Evolutionary conservation across 2,329 filamentous ascomycete species (phyloP).

Genomic region (Apiospora marii): DNA sequence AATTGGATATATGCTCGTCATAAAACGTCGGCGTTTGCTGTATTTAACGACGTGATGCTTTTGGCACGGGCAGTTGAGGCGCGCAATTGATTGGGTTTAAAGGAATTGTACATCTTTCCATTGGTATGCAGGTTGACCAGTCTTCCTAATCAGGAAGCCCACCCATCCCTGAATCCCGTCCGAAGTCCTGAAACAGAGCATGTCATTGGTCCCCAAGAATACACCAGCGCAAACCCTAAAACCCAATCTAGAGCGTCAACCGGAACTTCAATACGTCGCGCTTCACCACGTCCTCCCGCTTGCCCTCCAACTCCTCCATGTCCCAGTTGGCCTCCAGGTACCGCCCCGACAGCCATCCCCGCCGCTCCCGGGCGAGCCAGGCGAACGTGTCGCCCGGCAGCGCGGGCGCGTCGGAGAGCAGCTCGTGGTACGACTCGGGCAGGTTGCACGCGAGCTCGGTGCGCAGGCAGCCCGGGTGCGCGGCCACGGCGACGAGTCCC

Average conservation of each 20-base stretch:
- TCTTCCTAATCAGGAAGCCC: background rate
- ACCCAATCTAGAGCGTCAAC: background rate
- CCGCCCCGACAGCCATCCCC: constrained; percentile 45
- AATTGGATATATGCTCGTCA: no score
- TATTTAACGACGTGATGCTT: no score
- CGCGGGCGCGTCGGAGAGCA: constrained; percentile 38
- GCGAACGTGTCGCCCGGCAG: constrained; percentile 42
- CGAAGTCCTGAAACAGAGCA: background rate
- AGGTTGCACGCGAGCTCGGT: constrained; percentile 51
- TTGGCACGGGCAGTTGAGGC: no score
- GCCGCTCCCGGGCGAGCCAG: constrained; percentile 39
- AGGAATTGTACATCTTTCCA: no score
- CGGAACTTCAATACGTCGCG: constrained; percentile 38
- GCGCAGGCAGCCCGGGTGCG: constrained; percentile 55
- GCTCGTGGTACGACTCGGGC: constrained; percentile 38
- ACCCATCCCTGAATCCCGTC: background rate
- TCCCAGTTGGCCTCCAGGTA: constrained; percentile 51
- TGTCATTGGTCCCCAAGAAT: background rate
- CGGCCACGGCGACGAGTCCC: constrained; percentile 48
- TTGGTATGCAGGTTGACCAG: no score
- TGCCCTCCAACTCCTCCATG: constrained; percentile 44
- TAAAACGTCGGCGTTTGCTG: no score
- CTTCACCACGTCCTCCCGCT: constrained; percentile 40
- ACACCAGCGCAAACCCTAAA: background rate
- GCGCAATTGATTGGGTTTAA: no score